Conservation (phyloP, 2,329 filamentous ascomycete species). For the Coniochaeta sp. region DNA sequence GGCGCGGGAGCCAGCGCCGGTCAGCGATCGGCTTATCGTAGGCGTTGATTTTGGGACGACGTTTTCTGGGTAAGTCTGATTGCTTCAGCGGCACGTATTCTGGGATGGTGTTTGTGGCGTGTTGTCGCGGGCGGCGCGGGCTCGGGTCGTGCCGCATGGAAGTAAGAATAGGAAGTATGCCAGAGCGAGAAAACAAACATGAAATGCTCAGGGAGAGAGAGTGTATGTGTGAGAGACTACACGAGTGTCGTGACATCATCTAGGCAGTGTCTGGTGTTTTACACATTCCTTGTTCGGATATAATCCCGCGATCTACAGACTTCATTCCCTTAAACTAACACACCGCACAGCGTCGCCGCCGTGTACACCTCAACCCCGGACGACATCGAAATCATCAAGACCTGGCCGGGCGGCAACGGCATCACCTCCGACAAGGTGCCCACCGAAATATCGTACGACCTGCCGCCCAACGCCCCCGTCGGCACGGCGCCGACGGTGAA, state of each 20-base stretch:
- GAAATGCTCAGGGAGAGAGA: neutral
- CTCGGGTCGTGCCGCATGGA: too few species aligned
- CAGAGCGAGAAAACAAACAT: neutral
- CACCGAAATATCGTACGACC: slow-evolving; percentile 64
- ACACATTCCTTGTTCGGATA: too few species aligned
- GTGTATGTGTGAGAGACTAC: too few species aligned
- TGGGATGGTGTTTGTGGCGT: neutral
- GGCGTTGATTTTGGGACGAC: slow-evolving; percentile 83
- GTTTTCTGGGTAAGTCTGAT: slow-evolving; percentile 59
- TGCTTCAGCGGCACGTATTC: neutral
- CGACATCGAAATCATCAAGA: slow-evolving; percentile 78
- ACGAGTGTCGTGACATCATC: too few species aligned
- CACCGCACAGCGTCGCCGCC: slow-evolving; percentile 50
- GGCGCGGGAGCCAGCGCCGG: slow-evolving; percentile 40
- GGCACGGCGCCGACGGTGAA: slow-evolving; percentile 46
- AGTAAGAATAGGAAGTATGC: too few species aligned
- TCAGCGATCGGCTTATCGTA: slow-evolving; percentile 62
- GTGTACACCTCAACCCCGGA: slow-evolving; percentile 71
- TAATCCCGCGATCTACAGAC: slow-evolving; percentile 2
- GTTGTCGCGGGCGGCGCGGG: neutral
- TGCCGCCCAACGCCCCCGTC: slow-evolving; percentile 20
- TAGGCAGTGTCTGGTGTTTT: too few species aligned
- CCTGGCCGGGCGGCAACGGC: slow-evolving; percentile 75
- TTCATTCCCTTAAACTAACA: slow-evolving; percentile 5
- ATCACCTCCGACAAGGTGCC: slow-evolving; percentile 87